Conservation (phyloP, 75 land plant species). For the Selaginella moellendorffii region DNA sequence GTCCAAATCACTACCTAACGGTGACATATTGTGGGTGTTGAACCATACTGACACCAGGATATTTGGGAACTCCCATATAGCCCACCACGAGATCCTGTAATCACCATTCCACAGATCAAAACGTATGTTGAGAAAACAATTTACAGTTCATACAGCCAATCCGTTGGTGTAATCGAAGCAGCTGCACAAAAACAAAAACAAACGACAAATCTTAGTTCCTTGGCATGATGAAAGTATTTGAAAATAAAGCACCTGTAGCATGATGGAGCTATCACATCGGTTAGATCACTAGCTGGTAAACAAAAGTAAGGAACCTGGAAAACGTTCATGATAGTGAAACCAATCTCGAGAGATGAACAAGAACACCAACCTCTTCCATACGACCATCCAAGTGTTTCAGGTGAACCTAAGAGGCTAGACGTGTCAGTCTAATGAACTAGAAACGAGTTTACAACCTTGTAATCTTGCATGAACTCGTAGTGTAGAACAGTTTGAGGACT, state of each 20-base stretch:
- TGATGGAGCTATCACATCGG: conserved; percentile 97
- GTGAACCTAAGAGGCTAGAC: conserved; percentile 59
- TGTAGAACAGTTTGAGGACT: conserved; percentile 94
- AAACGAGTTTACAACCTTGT: conserved; percentile 44
- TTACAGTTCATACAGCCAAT: conserved; percentile 85
- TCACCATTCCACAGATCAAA: conserved; percentile 5
- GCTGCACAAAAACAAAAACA: conserved; percentile 27
- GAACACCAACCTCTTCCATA: conserved; percentile 76
- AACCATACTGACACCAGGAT: conserved; percentile 73
- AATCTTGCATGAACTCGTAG: conserved; percentile 99
- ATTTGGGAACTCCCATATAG: conserved; percentile 99
- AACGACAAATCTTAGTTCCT: no score
- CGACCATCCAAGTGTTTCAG: conserved; percentile 98
- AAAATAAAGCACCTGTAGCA: conserved; percentile 97
- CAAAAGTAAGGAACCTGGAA: conserved; percentile 95
- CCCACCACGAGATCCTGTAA: conserved; percentile 96
- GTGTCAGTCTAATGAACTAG: not conserved
- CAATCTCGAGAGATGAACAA: conserved; percentile 35
- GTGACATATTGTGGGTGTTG: conserved; percentile 96
- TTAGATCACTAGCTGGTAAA: conserved; percentile 83
- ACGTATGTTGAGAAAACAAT: conserved; percentile 23
- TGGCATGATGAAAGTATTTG: not conserved
- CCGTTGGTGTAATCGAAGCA: conserved; percentile 99
- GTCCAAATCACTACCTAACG: conserved; percentile 40
- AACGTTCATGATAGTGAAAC: conserved; percentile 38